Percentiles rank a stretch among this genome's conserved stretches.
phyloP scores from a whole-genome alignment of 2,329 filamentous ascomycete species.

The Leptographium wingfieldii region DNA sequence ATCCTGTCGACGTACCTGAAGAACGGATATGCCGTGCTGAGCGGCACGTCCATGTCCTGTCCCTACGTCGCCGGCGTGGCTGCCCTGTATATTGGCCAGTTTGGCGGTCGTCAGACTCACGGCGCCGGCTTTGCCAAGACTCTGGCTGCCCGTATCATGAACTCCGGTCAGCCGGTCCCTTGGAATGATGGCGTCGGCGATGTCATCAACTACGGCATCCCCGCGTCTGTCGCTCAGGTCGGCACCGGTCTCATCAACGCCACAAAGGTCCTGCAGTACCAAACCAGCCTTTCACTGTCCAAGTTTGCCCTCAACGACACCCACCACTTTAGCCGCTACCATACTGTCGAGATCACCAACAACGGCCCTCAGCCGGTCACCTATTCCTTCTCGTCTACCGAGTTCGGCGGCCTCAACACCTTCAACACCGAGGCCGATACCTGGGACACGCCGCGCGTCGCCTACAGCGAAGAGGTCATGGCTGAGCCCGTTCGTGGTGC shows the following conservation, averaged over 20 bases:
- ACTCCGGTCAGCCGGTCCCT: conserved; percentile 19
- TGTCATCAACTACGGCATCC: conserved; percentile 14
- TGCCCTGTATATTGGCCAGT: conserved; percentile 23
- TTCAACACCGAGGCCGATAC: neutral
- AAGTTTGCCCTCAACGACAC: conserved; percentile 33
- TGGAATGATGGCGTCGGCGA: conserved; percentile 15
- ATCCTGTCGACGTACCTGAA: conserved; percentile 32
- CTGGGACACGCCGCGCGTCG: conserved; percentile 4
- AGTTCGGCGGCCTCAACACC: conserved; percentile 24
- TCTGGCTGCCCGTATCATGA: conserved; percentile 20
- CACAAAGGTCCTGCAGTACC: conserved; percentile 26
- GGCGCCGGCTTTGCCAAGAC: conserved; percentile 19
- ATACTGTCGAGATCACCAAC: conserved; percentile 23
- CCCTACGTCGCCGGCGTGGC: conserved; percentile 32
- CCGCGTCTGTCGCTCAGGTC: conserved; percentile 21
- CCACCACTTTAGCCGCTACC: conserved; percentile 21
- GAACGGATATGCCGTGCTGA: conserved; percentile 24
- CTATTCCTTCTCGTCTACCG: conserved; percentile 20
- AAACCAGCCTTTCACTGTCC: conserved; percentile 22
- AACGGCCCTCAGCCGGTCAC: conserved; percentile 20
- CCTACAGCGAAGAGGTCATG: conserved; percentile 4
- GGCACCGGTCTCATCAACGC: conserved; percentile 29
- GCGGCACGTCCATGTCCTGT: conserved; percentile 36
- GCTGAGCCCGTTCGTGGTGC: conserved; percentile 9
- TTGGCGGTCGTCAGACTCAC: conserved; percentile 21